Evolutionary conservation across 352 stramenopile species (phyloP).

Genomic region (Globisporangium cylindrosporum): DNA sequence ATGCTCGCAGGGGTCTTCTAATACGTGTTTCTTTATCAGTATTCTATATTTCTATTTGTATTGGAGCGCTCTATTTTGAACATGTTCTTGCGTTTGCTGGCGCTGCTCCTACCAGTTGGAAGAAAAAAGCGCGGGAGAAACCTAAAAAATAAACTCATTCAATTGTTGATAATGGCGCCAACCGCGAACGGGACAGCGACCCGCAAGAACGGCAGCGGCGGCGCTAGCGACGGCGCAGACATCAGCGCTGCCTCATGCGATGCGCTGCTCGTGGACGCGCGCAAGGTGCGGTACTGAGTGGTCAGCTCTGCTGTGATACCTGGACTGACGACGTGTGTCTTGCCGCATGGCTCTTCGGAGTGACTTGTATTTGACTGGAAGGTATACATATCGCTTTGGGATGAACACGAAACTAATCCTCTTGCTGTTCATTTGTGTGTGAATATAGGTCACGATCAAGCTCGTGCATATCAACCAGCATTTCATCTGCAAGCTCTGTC

Average conservation of each 20-base stretch:
- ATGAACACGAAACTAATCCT: background rate
- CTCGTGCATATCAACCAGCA: constrained; percentile 51
- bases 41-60: background rate
- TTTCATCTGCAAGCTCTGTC: constrained; percentile 64
- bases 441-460: constrained; percentile 38
- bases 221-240: background rate
- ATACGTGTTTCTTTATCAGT: background rate
- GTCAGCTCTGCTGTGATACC: no score
- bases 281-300: constrained; percentile 24
- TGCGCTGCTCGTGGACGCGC: constrained; percentile 33
- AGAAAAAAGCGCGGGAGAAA: constrained; percentile 8
- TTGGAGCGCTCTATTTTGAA: constrained; percentile 8
- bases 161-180: constrained; percentile 3
- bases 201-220: background rate
- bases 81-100: background rate
- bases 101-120: background rate
- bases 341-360: background rate
- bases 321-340: background rate
- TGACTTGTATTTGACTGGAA: background rate
- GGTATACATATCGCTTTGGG: no score
- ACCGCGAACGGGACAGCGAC: constrained; percentile 1
- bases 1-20: background rate
- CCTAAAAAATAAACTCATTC: background rate
- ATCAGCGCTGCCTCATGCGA: constrained; percentile 18
- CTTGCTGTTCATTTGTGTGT: background rate